Evolutionary conservation across 2,329 filamentous ascomycete species (phyloP).

Genomic region (Nigrograna mackinnonii): DNA sequence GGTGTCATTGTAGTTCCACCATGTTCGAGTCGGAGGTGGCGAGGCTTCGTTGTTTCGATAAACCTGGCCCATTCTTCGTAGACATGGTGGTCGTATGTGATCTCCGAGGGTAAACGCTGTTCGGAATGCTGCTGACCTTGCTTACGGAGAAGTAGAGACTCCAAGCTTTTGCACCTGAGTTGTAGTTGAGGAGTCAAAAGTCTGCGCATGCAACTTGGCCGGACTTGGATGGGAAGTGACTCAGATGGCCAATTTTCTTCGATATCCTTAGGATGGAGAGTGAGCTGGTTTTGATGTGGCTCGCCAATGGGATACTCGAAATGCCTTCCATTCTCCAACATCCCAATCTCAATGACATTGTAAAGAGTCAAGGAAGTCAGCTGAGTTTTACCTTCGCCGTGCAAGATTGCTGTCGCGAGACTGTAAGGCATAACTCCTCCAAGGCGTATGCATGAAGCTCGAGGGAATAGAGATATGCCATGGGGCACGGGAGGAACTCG

Average conservation of each 20-base stretch:
- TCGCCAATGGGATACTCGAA: too few relatives aligned
- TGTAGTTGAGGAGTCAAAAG: not conserved
- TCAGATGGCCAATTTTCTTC: not conserved
- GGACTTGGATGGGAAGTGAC: not conserved
- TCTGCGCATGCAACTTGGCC: not conserved
- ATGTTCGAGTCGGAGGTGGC: not conserved
- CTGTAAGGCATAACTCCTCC: conserved; percentile 1
- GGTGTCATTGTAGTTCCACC: not conserved
- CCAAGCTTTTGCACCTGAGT: not conserved
- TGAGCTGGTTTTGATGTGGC: not conserved
- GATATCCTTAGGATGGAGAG: not conserved
- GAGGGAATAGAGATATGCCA: not conserved
- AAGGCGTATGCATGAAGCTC: not conserved
- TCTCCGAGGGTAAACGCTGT: not conserved
- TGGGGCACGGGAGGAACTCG: not conserved
- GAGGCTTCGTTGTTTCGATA: not conserved
- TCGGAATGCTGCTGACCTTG: conserved; percentile 1
- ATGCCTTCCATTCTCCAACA: too few relatives aligned
- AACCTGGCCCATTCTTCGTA: conserved; percentile 2
- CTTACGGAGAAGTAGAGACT: not conserved
- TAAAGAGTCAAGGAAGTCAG: not conserved
- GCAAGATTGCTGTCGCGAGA: conserved; percentile 1
- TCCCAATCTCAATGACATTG: not conserved
- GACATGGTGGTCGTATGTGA: not conserved
- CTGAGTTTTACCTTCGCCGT: not conserved